These are phyloP conservation scores for Ophiostoma sp. DNA, from an alignment of 2,329 filamentous ascomycete species.

Conservation along the genomic window DNA sequence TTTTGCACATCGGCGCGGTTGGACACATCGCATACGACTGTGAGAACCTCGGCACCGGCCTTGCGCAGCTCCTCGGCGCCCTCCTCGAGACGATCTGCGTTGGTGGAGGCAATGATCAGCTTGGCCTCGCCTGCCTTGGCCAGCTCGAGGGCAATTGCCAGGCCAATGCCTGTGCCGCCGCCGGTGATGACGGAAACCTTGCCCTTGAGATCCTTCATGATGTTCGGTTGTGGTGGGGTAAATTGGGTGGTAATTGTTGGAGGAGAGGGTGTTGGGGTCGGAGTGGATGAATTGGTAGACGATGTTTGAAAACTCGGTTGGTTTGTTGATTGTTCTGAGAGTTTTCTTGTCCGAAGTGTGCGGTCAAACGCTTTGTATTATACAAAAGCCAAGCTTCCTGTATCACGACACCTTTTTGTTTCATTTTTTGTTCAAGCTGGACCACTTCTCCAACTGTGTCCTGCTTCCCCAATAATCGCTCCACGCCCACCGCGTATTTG, in stretches of 20 bases:
- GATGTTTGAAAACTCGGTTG: no score
- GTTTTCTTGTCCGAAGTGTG: background rate
- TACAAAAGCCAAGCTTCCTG: background rate
- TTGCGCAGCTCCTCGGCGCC: conserved; percentile 21
- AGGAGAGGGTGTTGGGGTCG: background rate
- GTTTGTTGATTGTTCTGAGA: no score
- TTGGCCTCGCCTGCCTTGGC: conserved; percentile 24
- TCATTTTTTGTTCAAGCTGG: background rate
- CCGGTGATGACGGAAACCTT: conserved; percentile 24
- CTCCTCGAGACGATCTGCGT: conserved; percentile 20
- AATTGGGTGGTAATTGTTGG: background rate
- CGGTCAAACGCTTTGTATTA: background rate
- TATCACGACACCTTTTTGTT: background rate
- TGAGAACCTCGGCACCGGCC: conserved; percentile 18
- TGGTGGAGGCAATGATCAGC: conserved; percentile 23
- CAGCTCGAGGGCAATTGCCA: conserved; percentile 19
- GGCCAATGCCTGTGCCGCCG: conserved; percentile 23
- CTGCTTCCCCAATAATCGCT: background rate
- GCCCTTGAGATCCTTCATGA: conserved; percentile 22
- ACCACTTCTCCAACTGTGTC: background rate
- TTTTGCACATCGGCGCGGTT: conserved; percentile 12
- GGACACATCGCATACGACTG: conserved; percentile 24
- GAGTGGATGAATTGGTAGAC: background rate
- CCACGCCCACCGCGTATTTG: background rate
- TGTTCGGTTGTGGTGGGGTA: background rate